Conservation (phyloP, 2,329 filamentous ascomycete genomes). For the Kalmusia sp. region DNA sequence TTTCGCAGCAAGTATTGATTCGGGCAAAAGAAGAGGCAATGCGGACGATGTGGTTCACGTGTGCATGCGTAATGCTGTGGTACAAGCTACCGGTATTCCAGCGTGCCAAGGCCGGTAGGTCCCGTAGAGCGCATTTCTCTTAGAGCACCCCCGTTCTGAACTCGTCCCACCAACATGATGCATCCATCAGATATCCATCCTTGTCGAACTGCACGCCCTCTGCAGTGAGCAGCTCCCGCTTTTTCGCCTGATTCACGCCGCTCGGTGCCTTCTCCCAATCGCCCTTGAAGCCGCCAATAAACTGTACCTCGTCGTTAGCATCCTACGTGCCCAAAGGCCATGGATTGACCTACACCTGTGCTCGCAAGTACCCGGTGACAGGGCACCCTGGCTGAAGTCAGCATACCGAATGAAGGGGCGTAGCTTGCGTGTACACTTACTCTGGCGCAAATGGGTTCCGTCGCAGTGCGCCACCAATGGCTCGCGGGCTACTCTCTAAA, state of each 20-base stretch:
- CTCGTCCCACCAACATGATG: slow-evolving; percentile 51
- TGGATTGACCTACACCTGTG: slow-evolving; percentile 60
- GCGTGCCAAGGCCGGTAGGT: no score
- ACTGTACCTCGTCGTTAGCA: slow-evolving; percentile 24
- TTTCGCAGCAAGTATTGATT: no score
- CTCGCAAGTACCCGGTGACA: slow-evolving; percentile 83
- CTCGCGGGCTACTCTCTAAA: slow-evolving; percentile 74
- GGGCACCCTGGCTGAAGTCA: slow-evolving; percentile 60
- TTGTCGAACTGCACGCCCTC: slow-evolving; percentile 72
- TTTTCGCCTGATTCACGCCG: slow-evolving; percentile 69
- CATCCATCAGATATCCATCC: slow-evolving; percentile 65
- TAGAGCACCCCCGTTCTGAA: slow-evolving; percentile 43
- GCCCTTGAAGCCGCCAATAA: slow-evolving; percentile 74
- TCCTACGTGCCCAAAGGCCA: background rate
- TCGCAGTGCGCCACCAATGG: slow-evolving; percentile 78
- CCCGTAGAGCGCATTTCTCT: no score
- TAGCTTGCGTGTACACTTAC: background rate
- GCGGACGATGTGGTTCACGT: no score
- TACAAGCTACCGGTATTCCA: no score
- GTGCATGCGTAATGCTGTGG: no score
- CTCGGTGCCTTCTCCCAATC: slow-evolving; percentile 68
- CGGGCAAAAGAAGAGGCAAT: background rate
- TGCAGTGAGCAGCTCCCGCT: slow-evolving; percentile 64
- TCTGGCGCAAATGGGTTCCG: slow-evolving; percentile 82
- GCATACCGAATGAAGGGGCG: background rate